phyloP scores from a whole-genome alignment of 108 stramenopile genomes.

The Poteriospumella lacustris region DNA sequence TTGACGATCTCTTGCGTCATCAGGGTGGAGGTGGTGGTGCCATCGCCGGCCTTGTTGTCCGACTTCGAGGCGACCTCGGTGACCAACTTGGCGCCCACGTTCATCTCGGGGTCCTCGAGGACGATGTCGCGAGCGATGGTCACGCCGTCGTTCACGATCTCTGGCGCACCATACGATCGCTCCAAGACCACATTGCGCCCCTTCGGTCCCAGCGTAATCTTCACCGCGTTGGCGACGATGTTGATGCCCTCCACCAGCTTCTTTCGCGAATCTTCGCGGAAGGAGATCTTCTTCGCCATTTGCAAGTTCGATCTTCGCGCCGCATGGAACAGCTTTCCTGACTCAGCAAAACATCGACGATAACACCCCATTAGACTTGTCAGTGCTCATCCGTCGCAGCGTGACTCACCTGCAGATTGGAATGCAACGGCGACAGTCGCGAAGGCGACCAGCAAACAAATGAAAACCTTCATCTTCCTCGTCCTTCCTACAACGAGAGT shows the following conservation, averaged over 20 bases:
- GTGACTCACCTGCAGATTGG: background rate
- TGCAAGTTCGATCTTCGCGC: background rate
- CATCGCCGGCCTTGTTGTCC: constrained; percentile 91
- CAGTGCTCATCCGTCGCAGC: background rate
- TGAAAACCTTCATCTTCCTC: background rate
- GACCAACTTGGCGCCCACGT: constrained; percentile 82
- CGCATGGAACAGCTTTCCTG: background rate
- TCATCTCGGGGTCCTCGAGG: constrained; percentile 77
- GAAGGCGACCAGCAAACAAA: background rate
- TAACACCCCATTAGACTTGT: too few relatives aligned
- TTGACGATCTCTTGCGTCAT: constrained; percentile 93
- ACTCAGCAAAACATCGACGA: background rate
- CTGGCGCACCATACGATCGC: constrained; percentile 86
- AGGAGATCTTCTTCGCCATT: constrained; percentile 63
- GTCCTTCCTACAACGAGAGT: too few relatives aligned
- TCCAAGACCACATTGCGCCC: constrained; percentile 93
- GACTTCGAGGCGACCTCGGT: constrained; percentile 90
- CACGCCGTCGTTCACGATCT: constrained; percentile 94
- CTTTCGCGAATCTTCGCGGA: constrained; percentile 77
- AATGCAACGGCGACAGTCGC: background rate
- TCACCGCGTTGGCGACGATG: constrained; percentile 88
- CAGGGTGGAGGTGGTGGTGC: constrained; percentile 91
- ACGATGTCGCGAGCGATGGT: constrained; percentile 80
- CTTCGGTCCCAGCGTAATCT: constrained; percentile 91
- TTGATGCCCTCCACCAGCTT: constrained; percentile 86